phyloP scores from a whole-genome alignment of 169 alveolate species.

The Cryptosporidium parvum region DNA sequence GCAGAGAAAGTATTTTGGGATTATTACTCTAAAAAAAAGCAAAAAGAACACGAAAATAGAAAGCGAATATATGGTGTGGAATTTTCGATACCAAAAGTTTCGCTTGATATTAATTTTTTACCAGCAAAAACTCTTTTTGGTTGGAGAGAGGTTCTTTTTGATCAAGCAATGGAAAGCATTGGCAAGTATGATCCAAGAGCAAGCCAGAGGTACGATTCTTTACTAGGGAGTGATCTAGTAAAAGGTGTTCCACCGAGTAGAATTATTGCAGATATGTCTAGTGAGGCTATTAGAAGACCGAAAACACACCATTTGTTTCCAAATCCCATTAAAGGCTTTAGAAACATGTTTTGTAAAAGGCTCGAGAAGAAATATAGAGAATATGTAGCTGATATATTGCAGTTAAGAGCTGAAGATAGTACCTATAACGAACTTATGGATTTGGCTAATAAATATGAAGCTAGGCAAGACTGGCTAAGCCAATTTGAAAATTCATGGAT shows the following conservation, averaged over 20 bases:
- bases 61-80: background rate
- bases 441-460: conserved; percentile 59
- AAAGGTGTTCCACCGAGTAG: conserved; percentile 63
- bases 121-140: conserved; percentile 32
- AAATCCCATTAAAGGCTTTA: conserved; percentile 20
- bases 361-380: conserved; percentile 46
- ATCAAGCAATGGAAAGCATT: conserved; percentile 57
- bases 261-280: conserved; percentile 68
- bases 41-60: background rate
- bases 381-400: conserved; percentile 45
- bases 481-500: conserved; percentile 51
- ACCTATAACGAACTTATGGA: conserved; percentile 53
- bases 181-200: conserved; percentile 75
- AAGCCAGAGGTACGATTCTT: conserved; percentile 22
- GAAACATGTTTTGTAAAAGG: conserved; percentile 23
- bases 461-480: conserved; percentile 65
- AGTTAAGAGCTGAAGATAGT: conserved; percentile 42
- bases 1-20: conserved; percentile 56
- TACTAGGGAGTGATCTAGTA: conserved; percentile 23
- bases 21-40: conserved; percentile 36
- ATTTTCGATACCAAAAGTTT: background rate
- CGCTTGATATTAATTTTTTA: background rate
- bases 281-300: conserved; percentile 66
- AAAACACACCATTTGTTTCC: conserved; percentile 21
- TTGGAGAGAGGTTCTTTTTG: conserved; percentile 73